phyloP scores from a whole-genome alignment of 1,284 basidiomycete species.

The Prillingera fragicola region DNA sequence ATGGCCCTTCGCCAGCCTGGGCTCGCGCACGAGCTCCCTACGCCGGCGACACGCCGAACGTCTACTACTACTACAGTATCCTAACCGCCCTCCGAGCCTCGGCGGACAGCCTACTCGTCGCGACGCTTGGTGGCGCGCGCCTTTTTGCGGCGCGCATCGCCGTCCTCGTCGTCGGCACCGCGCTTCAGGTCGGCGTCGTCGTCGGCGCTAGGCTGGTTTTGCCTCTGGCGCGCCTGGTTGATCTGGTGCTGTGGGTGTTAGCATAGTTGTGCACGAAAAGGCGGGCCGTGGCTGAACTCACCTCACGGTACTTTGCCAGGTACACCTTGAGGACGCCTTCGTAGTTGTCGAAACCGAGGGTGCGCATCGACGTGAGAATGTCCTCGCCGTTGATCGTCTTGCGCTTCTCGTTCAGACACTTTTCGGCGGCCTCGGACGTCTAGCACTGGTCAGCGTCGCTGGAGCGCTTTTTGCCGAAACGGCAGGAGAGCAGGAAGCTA shows the following conservation, averaged over 20 bases:
- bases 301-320: constrained; percentile 83
- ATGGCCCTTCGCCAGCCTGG: too few species aligned
- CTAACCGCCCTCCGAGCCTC: too few species aligned
- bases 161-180: constrained; percentile 16
- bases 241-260: constrained; percentile 22
- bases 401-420: constrained; percentile 91
- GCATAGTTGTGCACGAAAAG: neutral
- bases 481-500: constrained; percentile 3
- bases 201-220: constrained; percentile 9
- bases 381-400: constrained; percentile 89
- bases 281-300: constrained; percentile 43
- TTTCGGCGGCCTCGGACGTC: constrained; percentile 65
- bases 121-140: constrained; percentile 1
- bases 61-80: too few species aligned
- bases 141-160: constrained; percentile 18
- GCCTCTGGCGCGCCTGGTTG: constrained; percentile 21
- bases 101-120: too few species aligned
- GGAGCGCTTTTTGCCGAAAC: too few species aligned
- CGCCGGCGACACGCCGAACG: too few species aligned
- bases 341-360: constrained; percentile 93
- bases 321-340: constrained; percentile 80
- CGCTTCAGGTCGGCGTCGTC: constrained; percentile 22
- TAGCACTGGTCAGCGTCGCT: constrained; percentile 18
- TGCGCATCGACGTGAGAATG: constrained; percentile 84
- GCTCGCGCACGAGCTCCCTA: too few species aligned